A percentile compares a stretch with the other conserved stretches of the same genome.
phyloP scores from a whole-genome alignment of 495 filamentous ascomycete species.

The Tuber indicum region DNA sequence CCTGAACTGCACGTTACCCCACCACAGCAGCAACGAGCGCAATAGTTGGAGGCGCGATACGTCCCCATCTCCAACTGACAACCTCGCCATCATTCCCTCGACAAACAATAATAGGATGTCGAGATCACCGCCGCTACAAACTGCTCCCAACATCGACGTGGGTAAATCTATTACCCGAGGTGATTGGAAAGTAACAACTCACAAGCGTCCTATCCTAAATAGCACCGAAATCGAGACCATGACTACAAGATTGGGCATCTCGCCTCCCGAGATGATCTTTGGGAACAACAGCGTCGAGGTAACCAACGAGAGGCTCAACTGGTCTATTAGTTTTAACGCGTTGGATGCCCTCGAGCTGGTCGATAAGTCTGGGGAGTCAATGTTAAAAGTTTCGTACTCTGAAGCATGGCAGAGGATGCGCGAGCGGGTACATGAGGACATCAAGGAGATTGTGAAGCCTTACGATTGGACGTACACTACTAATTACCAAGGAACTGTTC shows the following conservation, averaged over 20 bases:
- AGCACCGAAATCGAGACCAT: constrained; percentile 83
- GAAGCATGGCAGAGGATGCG: constrained; percentile 64
- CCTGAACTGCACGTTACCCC: not conserved
- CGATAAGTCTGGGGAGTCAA: constrained; percentile 81
- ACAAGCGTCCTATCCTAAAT: constrained; percentile 83
- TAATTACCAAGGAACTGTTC: constrained; percentile 65
- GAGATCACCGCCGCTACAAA: not conserved
- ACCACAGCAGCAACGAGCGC: not conserved
- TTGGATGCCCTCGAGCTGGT: constrained; percentile 80
- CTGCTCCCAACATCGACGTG: constrained; percentile 17
- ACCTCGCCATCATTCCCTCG: not conserved
- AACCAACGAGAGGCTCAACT: constrained; percentile 60
- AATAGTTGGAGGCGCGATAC: not conserved
- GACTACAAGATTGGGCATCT: constrained; percentile 67
- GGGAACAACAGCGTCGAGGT: constrained; percentile 81
- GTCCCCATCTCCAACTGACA: not conserved
- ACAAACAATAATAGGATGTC: not conserved
- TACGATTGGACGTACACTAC: constrained; percentile 98
- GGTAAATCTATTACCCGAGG: constrained; percentile 30
- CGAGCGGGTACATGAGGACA: constrained; percentile 77
- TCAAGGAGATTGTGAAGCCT: constrained; percentile 86
- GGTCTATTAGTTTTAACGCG: constrained; percentile 73
- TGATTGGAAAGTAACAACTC: constrained; percentile 49
- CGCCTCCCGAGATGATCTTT: constrained; percentile 97
- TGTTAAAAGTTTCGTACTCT: constrained; percentile 91